A percentile compares a stretch with the other conserved stretches of the same genome.
Evolutionary conservation across 768 basidiomycete species (phyloP).

Genomic region (Naganishia antarctica): DNA sequence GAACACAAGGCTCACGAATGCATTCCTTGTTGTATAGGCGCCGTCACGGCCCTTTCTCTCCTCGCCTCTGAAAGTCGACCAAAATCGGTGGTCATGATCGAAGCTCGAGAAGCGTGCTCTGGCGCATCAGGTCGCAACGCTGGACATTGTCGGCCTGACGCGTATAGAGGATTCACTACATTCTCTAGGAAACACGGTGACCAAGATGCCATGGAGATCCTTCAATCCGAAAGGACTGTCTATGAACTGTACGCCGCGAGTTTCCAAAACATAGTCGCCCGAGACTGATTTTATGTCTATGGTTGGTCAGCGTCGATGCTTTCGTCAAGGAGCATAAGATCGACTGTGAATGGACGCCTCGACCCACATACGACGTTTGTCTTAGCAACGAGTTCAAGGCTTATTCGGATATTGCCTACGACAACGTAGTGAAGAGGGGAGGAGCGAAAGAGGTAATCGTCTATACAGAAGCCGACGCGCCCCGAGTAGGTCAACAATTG

Average conservation of each 20-base stretch:
- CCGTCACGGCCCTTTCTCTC: conserved; percentile 12
- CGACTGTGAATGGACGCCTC: conserved; percentile 44
- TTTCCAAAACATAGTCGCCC: neutral
- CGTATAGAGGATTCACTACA: conserved; percentile 1
- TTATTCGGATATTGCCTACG: conserved; percentile 34
- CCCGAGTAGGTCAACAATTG: neutral
- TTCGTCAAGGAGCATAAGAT: conserved; percentile 38
- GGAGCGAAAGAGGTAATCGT: conserved; percentile 26
- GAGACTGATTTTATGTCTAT: conserved; percentile 49
- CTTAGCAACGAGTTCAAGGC: conserved; percentile 37
- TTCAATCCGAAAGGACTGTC: conserved; percentile 43
- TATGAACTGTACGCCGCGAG: conserved; percentile 67
- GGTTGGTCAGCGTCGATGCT: conserved; percentile 71
- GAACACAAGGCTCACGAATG: too few relatives aligned
- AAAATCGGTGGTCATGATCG: conserved; percentile 58
- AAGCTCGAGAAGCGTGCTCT: conserved; percentile 63
- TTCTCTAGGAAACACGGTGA: conserved; percentile 52
- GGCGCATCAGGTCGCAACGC: conserved; percentile 62
- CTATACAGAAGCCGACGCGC: neutral
- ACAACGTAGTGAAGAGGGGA: conserved; percentile 19
- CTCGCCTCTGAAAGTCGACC: conserved; percentile 12
- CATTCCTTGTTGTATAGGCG: neutral
- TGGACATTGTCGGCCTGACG: conserved; percentile 41
- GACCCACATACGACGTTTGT: conserved; percentile 38
- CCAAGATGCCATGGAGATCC: conserved; percentile 37